Base-by-base conservation (phyloP, 345 rosid genomes). In the Eucalyptus polyanthemos region DNA sequence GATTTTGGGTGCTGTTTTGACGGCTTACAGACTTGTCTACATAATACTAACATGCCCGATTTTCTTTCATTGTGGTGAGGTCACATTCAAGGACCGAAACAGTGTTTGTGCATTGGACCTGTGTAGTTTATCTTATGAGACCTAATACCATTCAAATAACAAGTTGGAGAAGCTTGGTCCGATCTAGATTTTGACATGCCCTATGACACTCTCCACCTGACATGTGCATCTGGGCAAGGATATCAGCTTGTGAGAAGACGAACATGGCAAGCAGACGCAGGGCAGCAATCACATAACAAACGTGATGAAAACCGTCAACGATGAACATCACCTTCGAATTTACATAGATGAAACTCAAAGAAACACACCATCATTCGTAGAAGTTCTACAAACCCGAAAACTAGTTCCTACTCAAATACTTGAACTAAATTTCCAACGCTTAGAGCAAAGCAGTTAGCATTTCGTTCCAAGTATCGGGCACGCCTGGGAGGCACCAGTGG, bases 401-500 rank as follows among this genome's bases (percentile, higher is more conserved):
- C 31, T 86, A 11, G 22, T 21, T 86, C 50, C 54, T 86, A 86
- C 53, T 50, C 40, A n/a, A 85, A 45, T 47, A 11, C 40, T 40
- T 51, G 88, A 60, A 86, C 29, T 56, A 86, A 25, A 50, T 86
- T 51, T 56, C 29, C 47, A 40, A 76, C 5, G 85, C 47, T 90
- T 88, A 95, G 89, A 95, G 95, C 53, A 94, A 56, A 14, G 92
- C 95, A 92, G 88, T 92, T 86, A 97, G 90, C 98, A 97, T 95
- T 94, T 97, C 99, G 91, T 97, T 97, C 99, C 99, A 97, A 72
- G 91, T 92, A 89, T 97, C 99, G 3, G 99, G 99, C 31, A 97
- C 99, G 4, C 99, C 99, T 40, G 99, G 99, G 88, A 97, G 97
- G 89, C 99, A 97, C 99, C 99, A 97, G 85, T 97, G 99, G 94